Conservation (phyloP, 441 rosid species). For the Capsella rubella region DNA sequence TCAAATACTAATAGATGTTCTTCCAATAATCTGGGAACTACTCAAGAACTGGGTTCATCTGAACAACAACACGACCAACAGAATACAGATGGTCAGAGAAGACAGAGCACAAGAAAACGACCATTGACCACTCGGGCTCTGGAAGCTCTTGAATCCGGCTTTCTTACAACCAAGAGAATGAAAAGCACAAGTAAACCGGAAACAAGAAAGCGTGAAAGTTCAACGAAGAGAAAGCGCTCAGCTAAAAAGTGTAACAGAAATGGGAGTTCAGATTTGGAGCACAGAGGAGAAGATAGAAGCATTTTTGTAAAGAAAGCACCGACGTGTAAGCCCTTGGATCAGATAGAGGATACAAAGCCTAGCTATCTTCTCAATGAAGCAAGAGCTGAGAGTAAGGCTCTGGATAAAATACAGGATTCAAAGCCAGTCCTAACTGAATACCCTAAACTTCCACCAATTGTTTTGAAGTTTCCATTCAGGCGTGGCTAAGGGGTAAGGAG, state of each 20-base stretch:
- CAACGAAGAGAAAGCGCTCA: constrained; percentile 36
- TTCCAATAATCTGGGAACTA: constrained; percentile 35
- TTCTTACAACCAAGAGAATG: constrained; percentile 50
- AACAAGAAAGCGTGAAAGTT: constrained; percentile 38
- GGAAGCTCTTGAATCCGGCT: constrained; percentile 75
- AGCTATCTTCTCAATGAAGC: constrained; percentile 32
- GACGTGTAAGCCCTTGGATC: constrained; percentile 36
- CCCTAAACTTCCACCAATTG: constrained; percentile 44
- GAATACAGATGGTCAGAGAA: constrained; percentile 49
- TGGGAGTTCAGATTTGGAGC: constrained; percentile 27
- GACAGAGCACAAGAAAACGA: constrained; percentile 79
- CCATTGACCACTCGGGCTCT: constrained; percentile 72
- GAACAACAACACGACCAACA: constrained; percentile 43
- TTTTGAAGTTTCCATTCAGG: constrained; percentile 40
- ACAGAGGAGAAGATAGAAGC: constrained; percentile 30
- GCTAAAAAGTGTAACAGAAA: constrained; percentile 32
- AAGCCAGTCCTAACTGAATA: constrained; percentile 10
- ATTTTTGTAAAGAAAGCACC: constrained; percentile 12
- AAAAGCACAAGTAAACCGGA: constrained; percentile 38
- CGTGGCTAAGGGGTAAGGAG: constrained; percentile 22
- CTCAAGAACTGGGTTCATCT: constrained; percentile 42
- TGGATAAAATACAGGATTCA: constrained; percentile 27
- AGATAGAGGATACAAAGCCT: constrained; percentile 38
- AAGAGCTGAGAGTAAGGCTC: constrained; percentile 27
- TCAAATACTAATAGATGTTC: constrained; percentile 34